Base-by-base conservation (phyloP, 805 yeast species). In the Candida stauntonica region DNA sequence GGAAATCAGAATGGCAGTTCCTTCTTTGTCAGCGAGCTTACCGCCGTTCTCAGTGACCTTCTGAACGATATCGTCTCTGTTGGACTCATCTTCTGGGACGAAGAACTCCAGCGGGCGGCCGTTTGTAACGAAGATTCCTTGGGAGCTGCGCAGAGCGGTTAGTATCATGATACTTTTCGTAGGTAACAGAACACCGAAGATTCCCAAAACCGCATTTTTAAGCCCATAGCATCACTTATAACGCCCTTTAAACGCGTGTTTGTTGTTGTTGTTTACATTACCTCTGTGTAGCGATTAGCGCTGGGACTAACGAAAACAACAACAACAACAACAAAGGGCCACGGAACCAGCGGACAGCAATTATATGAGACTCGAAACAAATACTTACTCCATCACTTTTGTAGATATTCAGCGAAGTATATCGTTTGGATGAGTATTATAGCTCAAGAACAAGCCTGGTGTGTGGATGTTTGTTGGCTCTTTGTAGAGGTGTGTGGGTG, bases 41-140 rank as follows among this genome's bases (percentile, higher is more conserved):
- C 60, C 60, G 24, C 58, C 58, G 32, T 50, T 38, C 7, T 36
- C 26, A 7, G 20, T 26, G 17, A 55, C 38, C 16, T 44, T 16
- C 2, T 40, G 26, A 3, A 35, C 31, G 19, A 54, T 27, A 1
- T 29, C 30, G 3, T 39, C 45, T 26, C 53, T 44, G 32, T 52
- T 45, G 3, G 39, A 45, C 26, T 51, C 55, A 4, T 44, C 44
- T 2, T 37, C 35, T 1, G 58, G 50, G 34, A 55, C 37, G 24
- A 34, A 52, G 42, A 55, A 52, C 18, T 37, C 40, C 3, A 54
- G 5, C 14, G 54, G 51, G 8, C 14, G 31, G 17, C 32, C 38
- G 24, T 37, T 23, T 3, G 35, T 26, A 24, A 24, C 38, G 20
- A 42, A 42, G 17, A 45, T 7, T 18, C 15, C 24, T 21, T n/a